These are phyloP conservation scores for Thuja plicata DNA, from an alignment of 83 land plant genomes.

Conservation along the genomic window DNA sequence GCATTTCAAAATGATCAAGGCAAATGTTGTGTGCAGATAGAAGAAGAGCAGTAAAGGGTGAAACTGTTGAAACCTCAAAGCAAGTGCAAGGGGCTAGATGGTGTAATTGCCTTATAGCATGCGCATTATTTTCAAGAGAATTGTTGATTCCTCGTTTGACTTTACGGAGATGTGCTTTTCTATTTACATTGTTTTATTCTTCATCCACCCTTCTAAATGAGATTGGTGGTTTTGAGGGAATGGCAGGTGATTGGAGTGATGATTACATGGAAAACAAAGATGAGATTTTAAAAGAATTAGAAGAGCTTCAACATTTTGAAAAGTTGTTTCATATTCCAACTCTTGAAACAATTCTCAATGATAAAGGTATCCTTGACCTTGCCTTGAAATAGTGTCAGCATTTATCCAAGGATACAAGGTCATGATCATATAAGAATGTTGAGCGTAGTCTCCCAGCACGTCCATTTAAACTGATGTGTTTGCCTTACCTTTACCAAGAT, in stretches of 20 bases:
- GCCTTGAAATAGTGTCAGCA: conserved; percentile 73
- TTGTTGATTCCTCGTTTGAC: conserved; percentile 59
- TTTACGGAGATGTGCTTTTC: conserved; percentile 81
- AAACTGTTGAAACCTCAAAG: no score
- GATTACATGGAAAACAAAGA: conserved; percentile 17
- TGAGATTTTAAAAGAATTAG: conserved; percentile 38
- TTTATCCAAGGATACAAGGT: conserved; percentile 36
- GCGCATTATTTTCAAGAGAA: conserved; percentile 36
- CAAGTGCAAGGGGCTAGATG: no score
- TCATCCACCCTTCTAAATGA: conserved; percentile 45
- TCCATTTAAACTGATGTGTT: conserved; percentile 75
- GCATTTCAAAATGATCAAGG: no score
- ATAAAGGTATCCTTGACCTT: conserved; percentile 39
- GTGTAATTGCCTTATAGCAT: no score
- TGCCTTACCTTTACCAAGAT: conserved; percentile 87
- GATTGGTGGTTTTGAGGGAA: conserved; percentile 22
- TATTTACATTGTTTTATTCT: conserved; percentile 56
- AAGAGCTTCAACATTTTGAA: conserved; percentile 49
- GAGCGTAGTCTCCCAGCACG: conserved; percentile 62
- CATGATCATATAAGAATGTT: conserved; percentile 21
- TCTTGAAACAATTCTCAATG: conserved; percentile 57
- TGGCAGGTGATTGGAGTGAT: conserved; percentile 7
- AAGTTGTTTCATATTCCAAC: no score
- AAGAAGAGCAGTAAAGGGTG: no score
- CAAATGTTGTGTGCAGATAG: no score